Conservation (phyloP, 495 filamentous ascomycete species). For the Lasiosphaeria ovina region DNA sequence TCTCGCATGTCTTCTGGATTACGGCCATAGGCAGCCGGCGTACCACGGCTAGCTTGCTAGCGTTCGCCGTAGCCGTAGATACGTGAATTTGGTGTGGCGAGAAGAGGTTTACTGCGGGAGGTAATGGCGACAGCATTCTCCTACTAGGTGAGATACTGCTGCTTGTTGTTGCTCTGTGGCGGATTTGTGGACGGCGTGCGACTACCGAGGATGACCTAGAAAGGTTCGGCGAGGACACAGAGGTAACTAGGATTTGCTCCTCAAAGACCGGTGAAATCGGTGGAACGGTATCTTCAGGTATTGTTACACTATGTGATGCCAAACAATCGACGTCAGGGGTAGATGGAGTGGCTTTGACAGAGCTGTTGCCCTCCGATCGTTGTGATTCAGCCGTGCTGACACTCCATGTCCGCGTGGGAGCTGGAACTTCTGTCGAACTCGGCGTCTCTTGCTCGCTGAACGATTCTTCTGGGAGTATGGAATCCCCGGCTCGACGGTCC, state of each 20-base stretch:
- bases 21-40: constrained; percentile 64
- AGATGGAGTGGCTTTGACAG: constrained; percentile 15
- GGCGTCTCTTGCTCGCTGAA: constrained; percentile 39
- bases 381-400: constrained; percentile 11
- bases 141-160: constrained; percentile 49
- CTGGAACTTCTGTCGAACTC: constrained; percentile 43
- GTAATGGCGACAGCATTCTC: constrained; percentile 68
- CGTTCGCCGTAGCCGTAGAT: background rate
- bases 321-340: constrained; percentile 14
- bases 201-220: constrained; percentile 11
- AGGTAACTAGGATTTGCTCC: background rate
- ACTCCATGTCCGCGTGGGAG: constrained; percentile 24
- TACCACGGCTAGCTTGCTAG: constrained; percentile 35
- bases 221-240: background rate
- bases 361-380: constrained; percentile 9
- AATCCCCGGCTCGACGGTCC: constrained; percentile 32
- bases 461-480: constrained; percentile 9
- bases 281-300: background rate
- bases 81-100: constrained; percentile 38
- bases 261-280: constrained; percentile 16
- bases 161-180: constrained; percentile 32
- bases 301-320: constrained; percentile 2
- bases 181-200: constrained; percentile 20
- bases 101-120: constrained; percentile 63
- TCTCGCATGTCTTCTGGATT: constrained; percentile 69